Percentiles rank a stretch among this genome's conserved stretches.
phyloP scores from a whole-genome alignment of 306 rosid genomes.

The Chamaecrista fasciculata region DNA sequence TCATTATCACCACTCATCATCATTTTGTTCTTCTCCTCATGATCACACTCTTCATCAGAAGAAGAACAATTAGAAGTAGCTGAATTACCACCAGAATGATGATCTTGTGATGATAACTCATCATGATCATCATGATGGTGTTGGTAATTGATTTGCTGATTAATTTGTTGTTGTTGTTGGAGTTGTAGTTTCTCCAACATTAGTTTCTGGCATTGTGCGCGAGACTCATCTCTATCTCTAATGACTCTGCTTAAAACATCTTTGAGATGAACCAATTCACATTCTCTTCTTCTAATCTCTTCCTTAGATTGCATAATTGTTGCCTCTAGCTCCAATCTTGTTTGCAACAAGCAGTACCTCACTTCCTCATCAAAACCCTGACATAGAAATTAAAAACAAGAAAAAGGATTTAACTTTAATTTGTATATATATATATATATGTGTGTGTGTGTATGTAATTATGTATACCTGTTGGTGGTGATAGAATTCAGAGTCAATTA shows the following conservation, averaged over 20 bases:
- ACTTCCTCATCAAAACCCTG: slow-evolving; percentile 55
- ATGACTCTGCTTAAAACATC: slow-evolving; percentile 40
- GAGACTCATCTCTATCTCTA: slow-evolving; percentile 54
- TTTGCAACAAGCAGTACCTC: slow-evolving; percentile 38
- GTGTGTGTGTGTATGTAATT: too few relatives aligned
- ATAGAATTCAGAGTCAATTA: slow-evolving; percentile 47
- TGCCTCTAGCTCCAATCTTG: slow-evolving; percentile 50
- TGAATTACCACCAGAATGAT: too few relatives aligned
- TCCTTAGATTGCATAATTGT: slow-evolving; percentile 46
- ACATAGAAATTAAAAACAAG: neutral
- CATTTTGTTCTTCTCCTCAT: neutral
- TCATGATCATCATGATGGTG: too few relatives aligned
- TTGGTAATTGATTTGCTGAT: too few relatives aligned
- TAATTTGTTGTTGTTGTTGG: slow-evolving; percentile 26
- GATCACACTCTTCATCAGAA: slow-evolving; percentile 29
- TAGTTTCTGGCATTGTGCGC: slow-evolving; percentile 39
- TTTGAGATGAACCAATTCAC: slow-evolving; percentile 39
- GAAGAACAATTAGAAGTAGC: neutral
- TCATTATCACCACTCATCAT: too few relatives aligned
- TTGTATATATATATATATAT: too few relatives aligned
- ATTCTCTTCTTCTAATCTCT: slow-evolving; percentile 46
- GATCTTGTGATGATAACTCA: too few relatives aligned
- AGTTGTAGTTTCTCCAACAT: slow-evolving; percentile 41
- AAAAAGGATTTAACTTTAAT: too few relatives aligned
- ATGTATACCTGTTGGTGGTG: slow-evolving; percentile 42